A percentile compares a stretch with the other conserved stretches of the same genome.
These are phyloP conservation scores for Malassezia obtusa DNA, from an alignment of 1,284 basidiomycete genomes.

Conservation along the genomic window DNA sequence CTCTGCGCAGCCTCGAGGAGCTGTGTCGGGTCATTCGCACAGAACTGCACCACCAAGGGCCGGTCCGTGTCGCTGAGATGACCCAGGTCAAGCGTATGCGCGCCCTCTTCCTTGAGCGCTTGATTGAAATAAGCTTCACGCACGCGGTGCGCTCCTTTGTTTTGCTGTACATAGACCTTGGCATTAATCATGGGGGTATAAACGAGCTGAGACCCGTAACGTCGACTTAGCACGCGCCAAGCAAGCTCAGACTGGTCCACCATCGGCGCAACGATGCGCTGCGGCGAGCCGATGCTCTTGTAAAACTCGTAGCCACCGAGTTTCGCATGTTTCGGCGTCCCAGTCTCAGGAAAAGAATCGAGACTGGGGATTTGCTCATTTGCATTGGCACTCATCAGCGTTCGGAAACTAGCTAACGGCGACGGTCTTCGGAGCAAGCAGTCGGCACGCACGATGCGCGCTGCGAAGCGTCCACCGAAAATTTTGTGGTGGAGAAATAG, in stretches of 20 bases:
- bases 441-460: not conserved
- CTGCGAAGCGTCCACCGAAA: not conserved
- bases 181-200: slow-evolving; percentile 99
- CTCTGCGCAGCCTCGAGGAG: slow-evolving; percentile 50
- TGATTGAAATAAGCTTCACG: slow-evolving; percentile 29
- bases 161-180: slow-evolving; percentile 59
- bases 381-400: not conserved
- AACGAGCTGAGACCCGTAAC: slow-evolving; percentile 69
- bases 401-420: too few species aligned
- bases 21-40: slow-evolving; percentile 73
- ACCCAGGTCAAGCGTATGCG: slow-evolving; percentile 57
- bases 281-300: slow-evolving; percentile 67
- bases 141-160: slow-evolving; percentile 22
- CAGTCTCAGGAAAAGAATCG: slow-evolving; percentile 36
- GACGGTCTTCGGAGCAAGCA: too few species aligned
- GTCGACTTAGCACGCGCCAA: slow-evolving; percentile 77
- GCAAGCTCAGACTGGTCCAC: slow-evolving; percentile 85
- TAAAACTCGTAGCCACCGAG: slow-evolving; percentile 74
- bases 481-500: not conserved
- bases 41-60: slow-evolving; percentile 84
- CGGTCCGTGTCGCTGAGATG: slow-evolving; percentile 55
- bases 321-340: slow-evolving; percentile 51
- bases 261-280: slow-evolving; percentile 88
- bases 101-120: slow-evolving; percentile 29
- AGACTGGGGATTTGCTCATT: slow-evolving; percentile 12